A percentile compares a stretch with the other conserved stretches of the same genome.
Conservation (phyloP, 2,329 filamentous ascomycete species). For the Calonectria naviculata region DNA sequence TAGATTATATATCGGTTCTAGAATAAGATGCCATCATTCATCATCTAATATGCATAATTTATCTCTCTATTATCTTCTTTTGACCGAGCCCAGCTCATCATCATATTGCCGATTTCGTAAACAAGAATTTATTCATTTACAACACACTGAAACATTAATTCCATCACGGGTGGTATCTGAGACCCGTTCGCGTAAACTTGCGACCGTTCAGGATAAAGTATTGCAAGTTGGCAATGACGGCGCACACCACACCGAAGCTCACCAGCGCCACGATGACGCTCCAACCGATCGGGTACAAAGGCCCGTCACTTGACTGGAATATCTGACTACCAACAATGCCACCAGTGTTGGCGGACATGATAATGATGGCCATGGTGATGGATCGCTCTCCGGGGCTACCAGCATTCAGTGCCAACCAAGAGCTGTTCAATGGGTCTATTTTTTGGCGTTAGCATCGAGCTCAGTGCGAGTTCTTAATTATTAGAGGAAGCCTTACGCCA, state of each 20-base stretch:
- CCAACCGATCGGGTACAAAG: conserved; percentile 43
- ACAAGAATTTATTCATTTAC: background rate
- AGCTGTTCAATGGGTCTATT: conserved; percentile 40
- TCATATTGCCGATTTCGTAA: too few species aligned
- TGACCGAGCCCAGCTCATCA: background rate
- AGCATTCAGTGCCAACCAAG: conserved; percentile 45
- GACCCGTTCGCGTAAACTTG: conserved; percentile 19
- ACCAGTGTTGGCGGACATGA: conserved; percentile 46
- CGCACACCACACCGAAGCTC: conserved; percentile 34
- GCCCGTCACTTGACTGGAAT: conserved; percentile 44
- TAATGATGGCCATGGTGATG: conserved; percentile 46
- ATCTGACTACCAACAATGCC: conserved; percentile 45
- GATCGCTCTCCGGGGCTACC: conserved; percentile 43
- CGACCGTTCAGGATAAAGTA: conserved; percentile 54
- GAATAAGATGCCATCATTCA: too few species aligned
- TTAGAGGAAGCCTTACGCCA: conserved; percentile 27
- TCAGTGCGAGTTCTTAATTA: background rate
- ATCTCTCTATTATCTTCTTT: background rate
- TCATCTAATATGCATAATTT: background rate
- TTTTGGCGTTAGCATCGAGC: background rate
- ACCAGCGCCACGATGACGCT: conserved; percentile 39
- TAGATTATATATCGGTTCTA: too few species aligned
- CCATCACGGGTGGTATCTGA: conserved; percentile 29
- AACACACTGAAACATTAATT: background rate
- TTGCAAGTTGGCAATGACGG: conserved; percentile 35